Evolutionary conservation across 1,284 basidiomycete genomes (phyloP).

Genomic region (Leccinum subatratum): DNA sequence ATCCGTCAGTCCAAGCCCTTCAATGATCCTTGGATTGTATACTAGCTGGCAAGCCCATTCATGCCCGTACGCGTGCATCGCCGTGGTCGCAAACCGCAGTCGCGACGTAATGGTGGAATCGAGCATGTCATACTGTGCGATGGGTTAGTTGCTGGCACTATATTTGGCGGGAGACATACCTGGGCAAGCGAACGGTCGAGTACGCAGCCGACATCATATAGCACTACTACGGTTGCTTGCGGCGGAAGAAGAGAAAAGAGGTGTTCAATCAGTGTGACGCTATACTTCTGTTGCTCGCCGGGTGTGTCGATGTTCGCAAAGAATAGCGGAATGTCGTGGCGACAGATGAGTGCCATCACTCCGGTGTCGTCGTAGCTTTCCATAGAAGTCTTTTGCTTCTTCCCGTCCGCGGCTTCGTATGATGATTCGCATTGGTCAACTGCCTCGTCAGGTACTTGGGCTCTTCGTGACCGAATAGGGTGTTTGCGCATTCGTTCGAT

Average conservation of each 20-base stretch:
- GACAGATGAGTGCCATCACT: not conserved
- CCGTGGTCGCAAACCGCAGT: not conserved
- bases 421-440: not conserved
- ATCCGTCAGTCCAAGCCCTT: not conserved
- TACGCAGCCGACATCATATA: slow-evolving; percentile 42
- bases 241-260: slow-evolving; percentile 30
- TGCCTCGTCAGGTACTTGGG: slow-evolving; percentile 1
- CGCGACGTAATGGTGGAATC: not conserved
- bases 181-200: slow-evolving; percentile 29
- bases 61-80: not conserved
- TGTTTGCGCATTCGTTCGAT: not conserved
- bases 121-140: not conserved
- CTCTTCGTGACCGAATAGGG: not conserved
- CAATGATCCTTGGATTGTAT: not conserved
- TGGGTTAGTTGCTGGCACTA: no score
- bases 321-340: not conserved
- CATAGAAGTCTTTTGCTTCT: not conserved
- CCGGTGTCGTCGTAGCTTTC: not conserved
- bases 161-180: not conserved
- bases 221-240: slow-evolving; percentile 28
- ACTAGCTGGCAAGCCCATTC: slow-evolving; percentile 7
- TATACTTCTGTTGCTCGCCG: not conserved
- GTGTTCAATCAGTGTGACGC: not conserved
- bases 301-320: slow-evolving; percentile 1
- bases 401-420: not conserved